Conservation (phyloP, 2,329 filamentous ascomycete species). For the Paecilomyces sp. region DNA sequence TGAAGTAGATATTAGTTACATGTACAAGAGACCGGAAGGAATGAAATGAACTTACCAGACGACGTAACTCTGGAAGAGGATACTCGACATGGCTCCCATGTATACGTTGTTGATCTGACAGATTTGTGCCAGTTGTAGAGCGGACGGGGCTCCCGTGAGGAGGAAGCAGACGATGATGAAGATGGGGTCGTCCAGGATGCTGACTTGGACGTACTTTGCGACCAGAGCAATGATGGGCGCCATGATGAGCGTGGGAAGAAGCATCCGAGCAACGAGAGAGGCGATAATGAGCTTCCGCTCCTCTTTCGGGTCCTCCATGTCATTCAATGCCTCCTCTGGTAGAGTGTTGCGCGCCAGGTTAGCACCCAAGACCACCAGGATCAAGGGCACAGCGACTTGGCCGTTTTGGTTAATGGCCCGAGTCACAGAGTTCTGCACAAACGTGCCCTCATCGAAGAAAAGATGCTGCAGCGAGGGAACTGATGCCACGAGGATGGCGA, state of each 20-base stretch:
- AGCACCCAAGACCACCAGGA: slow-evolving; percentile 88
- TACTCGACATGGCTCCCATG: slow-evolving; percentile 85
- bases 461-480: slow-evolving; percentile 72
- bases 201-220: slow-evolving; percentile 85
- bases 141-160: slow-evolving; percentile 86
- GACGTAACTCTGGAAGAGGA: slow-evolving; percentile 94
- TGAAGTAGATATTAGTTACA: slow-evolving; percentile 26
- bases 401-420: slow-evolving; percentile 78
- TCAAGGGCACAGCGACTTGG: slow-evolving; percentile 87
- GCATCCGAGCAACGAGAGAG: slow-evolving; percentile 80
- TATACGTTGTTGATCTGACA: slow-evolving; percentile 98
- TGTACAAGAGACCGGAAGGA: not conserved
- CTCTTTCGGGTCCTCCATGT: slow-evolving; percentile 61
- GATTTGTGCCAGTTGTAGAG: slow-evolving; percentile 91
- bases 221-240: slow-evolving; percentile 77
- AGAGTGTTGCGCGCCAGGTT: slow-evolving; percentile 91
- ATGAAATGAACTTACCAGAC: slow-evolving; percentile 60
- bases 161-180: slow-evolving; percentile 98
- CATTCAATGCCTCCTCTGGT: slow-evolving; percentile 55
- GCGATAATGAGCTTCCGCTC: slow-evolving; percentile 77
- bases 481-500: slow-evolving; percentile 84
- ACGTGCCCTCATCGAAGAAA: slow-evolving; percentile 84
- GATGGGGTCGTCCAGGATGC: slow-evolving; percentile 94
- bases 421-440: slow-evolving; percentile 88
- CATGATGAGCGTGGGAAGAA: slow-evolving; percentile 87